Evolutionary conservation across 225 moss, liverwort and hornwort genomes (phyloP), one percentile per base, ranked within the genome.

Genomic region (Thuidium tamariscinum): DNA sequence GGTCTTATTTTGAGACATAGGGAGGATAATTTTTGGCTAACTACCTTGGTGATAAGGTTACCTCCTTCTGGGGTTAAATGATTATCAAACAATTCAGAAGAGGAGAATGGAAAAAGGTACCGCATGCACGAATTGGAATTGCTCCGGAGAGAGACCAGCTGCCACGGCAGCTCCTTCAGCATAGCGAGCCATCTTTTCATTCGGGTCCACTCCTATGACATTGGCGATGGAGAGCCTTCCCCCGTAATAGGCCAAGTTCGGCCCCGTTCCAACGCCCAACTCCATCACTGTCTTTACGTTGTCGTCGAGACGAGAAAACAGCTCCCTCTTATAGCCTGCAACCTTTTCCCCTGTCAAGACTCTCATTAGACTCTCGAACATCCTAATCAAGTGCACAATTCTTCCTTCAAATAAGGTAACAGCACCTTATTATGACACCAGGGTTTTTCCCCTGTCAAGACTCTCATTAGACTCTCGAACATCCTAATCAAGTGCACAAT

Each of bases 151-250:
- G 57, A 98, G 89, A 64, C 98, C 98, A 36, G 93, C 95, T 81
- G 78, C 89, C 48, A 77, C 60, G 32, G 95, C 96, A 17, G 96
- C 92, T 37, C 74, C 90, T 91, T 90, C 59, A 82, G 95, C 95
- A 82, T 93, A 98, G 51, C 84, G 94, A 41, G 93, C 95, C 98
- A 98, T 98, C 71, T 94, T 95, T 73, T 88, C 69, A 79, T 98
- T 98, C 10, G 98, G 98, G 81, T 98, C 98, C 90, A 97, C 91
- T 42, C 98, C 98, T 52, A 96, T 87, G 69, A 98, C 95, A 41
- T 83, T 89, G 65, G 91, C 57, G 83, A 95, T 90, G 37, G 87
- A 90, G 57, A 91, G 87, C 77, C 88, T 86, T 61, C 90, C 91
- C n/a, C 92, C 95, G 27, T 97, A 98, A 59, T 92, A 98, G 46